Conservation (phyloP, 2,329 filamentous ascomycete genomes). For the Aspergillus eucalypticola region DNA sequence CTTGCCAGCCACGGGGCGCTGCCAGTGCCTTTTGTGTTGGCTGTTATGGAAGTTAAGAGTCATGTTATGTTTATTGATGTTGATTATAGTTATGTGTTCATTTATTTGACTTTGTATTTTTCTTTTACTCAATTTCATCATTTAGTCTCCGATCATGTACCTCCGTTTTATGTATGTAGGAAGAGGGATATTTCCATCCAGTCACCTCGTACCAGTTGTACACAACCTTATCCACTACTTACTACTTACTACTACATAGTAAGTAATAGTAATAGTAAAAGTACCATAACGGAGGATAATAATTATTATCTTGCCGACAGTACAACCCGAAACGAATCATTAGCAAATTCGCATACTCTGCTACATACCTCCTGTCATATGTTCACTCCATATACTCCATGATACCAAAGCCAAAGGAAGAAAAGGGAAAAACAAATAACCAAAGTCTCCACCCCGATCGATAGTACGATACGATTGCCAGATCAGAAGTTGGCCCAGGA, state of each 20-base stretch:
- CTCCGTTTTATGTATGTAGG: background rate
- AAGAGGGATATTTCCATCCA: background rate
- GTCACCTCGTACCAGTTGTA: slow-evolving; percentile 8
- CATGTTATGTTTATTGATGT: background rate
- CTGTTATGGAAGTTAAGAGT: background rate
- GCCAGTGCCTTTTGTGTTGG: slow-evolving; percentile 1
- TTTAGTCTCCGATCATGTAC: background rate
- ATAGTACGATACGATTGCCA: background rate
- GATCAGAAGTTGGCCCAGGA: background rate
- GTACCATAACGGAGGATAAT: background rate
- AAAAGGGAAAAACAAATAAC: no score
- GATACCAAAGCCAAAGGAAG: no score
- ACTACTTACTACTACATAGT: no score
- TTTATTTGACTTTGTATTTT: background rate
- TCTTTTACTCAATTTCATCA: background rate
- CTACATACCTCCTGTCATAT: background rate
- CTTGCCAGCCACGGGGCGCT: slow-evolving; percentile 14
- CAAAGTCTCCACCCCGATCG: background rate
- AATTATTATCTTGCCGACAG: background rate
- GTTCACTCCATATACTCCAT: background rate
- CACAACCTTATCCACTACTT: background rate
- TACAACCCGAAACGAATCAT: background rate
- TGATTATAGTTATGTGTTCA: background rate
- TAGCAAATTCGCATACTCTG: background rate
- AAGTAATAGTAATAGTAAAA: no score